These are phyloP conservation scores for Penicillium sp. DNA, from an alignment of 2,329 filamentous ascomycete genomes.

Conservation along the genomic window DNA sequence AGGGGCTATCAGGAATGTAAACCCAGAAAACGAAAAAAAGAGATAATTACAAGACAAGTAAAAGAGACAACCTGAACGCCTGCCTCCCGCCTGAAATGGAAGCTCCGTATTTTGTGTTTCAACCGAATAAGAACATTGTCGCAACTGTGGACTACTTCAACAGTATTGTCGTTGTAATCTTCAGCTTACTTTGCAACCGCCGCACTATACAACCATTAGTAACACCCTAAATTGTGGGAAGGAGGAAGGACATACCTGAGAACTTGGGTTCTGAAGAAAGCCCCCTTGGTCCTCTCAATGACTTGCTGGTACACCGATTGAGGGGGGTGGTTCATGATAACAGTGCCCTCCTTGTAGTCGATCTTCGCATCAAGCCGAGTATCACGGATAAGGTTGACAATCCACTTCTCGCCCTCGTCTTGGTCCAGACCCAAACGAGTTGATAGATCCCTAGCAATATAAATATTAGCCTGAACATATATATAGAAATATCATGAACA, in stretches of 20 bases:
- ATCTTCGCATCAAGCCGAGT: constrained; percentile 98
- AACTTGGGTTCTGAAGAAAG: constrained; percentile 97
- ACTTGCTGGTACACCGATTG: constrained; percentile 99
- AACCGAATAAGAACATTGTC: constrained; percentile 8
- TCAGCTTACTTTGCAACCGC: constrained; percentile 48
- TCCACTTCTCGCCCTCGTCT: constrained; percentile 99
- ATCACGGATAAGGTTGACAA: constrained; percentile 97
- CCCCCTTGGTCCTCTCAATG: constrained; percentile 97
- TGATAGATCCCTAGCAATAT: constrained; percentile 67
- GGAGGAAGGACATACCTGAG: constrained; percentile 51
- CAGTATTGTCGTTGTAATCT: constrained; percentile 10
- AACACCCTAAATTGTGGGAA: constrained; percentile 13
- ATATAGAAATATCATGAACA: not conserved
- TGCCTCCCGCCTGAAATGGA: constrained; percentile 36
- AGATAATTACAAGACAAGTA: constrained; percentile 8
- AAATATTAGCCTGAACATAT: constrained; percentile 16
- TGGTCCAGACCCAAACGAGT: constrained; percentile 84
- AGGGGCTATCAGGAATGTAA: not conserved
- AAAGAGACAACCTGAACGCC: constrained; percentile 37
- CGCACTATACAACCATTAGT: constrained; percentile 29
- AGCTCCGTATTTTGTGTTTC: constrained; percentile 20
- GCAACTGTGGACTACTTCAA: not conserved
- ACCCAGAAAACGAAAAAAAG: not conserved
- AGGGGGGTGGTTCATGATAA: constrained; percentile 98
- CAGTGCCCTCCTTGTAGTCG: constrained; percentile 97